phyloP scores from a whole-genome alignment of 306 rosid genomes.

The Argentina anserina region DNA sequence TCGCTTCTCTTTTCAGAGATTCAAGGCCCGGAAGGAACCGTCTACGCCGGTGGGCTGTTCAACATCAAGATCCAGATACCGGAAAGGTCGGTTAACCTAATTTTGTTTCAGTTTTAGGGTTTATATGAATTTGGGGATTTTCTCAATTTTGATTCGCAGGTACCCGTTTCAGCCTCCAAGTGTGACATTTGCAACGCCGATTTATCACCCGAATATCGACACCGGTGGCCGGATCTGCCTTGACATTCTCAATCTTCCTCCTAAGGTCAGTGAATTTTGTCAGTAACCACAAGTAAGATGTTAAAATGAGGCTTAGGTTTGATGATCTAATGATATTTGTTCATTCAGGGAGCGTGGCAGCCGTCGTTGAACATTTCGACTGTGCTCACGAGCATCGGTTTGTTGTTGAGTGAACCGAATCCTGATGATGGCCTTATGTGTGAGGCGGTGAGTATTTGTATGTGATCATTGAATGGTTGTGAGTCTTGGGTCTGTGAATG shows the following conservation, averaged over 20 bases:
- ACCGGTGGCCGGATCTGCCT: conserved; percentile 44
- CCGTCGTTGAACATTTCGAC: conserved; percentile 45
- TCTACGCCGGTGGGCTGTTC: conserved; percentile 31
- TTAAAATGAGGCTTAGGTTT: not conserved
- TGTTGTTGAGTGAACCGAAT: conserved; percentile 42
- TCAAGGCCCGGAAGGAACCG: conserved; percentile 40
- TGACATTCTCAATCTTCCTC: conserved; percentile 45
- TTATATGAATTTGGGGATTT: not conserved
- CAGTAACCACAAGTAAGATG: not conserved
- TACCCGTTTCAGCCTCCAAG: conserved; percentile 45
- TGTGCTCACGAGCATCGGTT: conserved; percentile 38
- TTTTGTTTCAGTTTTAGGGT: not conserved
- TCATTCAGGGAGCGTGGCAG: conserved; percentile 42
- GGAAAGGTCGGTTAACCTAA: conserved; percentile 18
- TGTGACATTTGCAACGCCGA: conserved; percentile 38
- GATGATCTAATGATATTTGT: not conserved
- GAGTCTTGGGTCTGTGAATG: not conserved
- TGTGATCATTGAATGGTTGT: not conserved
- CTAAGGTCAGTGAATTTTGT: conserved; percentile 22
- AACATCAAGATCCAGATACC: conserved; percentile 33
- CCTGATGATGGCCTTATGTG: conserved; percentile 48
- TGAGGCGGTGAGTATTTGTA: conserved; percentile 31
- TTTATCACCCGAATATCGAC: conserved; percentile 45
- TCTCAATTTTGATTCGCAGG: not conserved
- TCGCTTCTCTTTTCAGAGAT: conserved; percentile 14